These are phyloP conservation scores for Daedalea quercina DNA, from an alignment of 768 basidiomycete species.

Conservation along the genomic window DNA sequence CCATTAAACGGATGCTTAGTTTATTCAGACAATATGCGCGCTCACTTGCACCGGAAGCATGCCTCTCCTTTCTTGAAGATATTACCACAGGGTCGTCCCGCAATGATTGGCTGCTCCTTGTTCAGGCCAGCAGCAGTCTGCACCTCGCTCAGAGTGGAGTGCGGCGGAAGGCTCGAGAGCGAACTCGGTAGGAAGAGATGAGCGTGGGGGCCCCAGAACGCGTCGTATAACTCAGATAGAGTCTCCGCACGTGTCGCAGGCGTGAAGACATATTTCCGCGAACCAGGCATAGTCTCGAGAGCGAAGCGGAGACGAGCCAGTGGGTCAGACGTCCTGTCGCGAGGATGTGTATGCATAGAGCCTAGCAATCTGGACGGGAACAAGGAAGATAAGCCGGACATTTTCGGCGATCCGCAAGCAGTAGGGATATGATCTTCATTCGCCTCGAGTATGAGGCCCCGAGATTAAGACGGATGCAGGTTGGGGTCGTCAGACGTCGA, in stretches of 20 bases:
- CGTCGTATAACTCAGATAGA: constrained; percentile 71
- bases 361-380: constrained; percentile 44
- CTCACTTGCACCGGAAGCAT: constrained; percentile 92
- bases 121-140: constrained; percentile 56
- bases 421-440: not conserved
- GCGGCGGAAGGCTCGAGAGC: constrained; percentile 53
- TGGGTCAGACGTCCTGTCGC: constrained; percentile 53
- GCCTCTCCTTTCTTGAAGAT: constrained; percentile 89
- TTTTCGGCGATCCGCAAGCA: constrained; percentile 9
- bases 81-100: constrained; percentile 75
- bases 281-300: constrained; percentile 76
- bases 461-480: not conserved
- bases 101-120: constrained; percentile 50
- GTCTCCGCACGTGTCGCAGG: constrained; percentile 73
- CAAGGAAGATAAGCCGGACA: constrained; percentile 40
- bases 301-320: constrained; percentile 69
- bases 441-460: not conserved
- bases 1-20: not conserved
- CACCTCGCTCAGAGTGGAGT: constrained; percentile 61
- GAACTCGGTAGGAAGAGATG: constrained; percentile 67
- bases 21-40: not conserved
- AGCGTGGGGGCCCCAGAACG: constrained; percentile 75
- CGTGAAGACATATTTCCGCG: constrained; percentile 72
- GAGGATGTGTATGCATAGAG: constrained; percentile 39
- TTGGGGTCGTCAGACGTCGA: not conserved